Base-by-base conservation (phyloP, 2,329 filamentous ascomycete genomes). In the Fusarium phyllophilum region DNA sequence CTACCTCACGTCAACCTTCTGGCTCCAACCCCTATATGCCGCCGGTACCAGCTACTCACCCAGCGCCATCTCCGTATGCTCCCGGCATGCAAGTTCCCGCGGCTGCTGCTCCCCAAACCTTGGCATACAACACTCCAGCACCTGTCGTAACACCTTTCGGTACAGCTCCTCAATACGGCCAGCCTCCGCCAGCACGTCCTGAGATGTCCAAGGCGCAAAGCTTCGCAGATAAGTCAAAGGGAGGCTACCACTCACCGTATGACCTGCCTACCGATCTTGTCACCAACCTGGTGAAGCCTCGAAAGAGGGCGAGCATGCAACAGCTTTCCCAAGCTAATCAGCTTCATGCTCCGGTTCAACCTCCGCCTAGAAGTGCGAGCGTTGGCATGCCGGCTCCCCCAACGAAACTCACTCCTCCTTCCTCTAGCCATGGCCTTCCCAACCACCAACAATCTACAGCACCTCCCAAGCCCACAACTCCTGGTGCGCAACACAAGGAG, bases 211-310 rank as follows among this genome's bases (percentile, higher is more conserved):
- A 90, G 82, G 86, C 90, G 2, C 91, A 97, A 80, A 98, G 96
- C 82, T 99, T 97, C 82, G 94, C 89, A 11, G 93, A 96, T 81
- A 97, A 97, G 82, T 86, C 94, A 7, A 98, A 97, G 83, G 94
- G 94, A 63, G 95, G 96, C 13, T 99, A 99, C 81, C 89, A 92
- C 55, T 98, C 96, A 26, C 96, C 96, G 1, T 99, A 98, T 78
- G 97, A 99, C 83, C 86, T 99, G 26, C 96, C 96, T 8, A 94
- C 96, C 83, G 96, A 98, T 62, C 89, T 99, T 36, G 75, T 84
- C 42, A 78, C 72, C 33, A 79, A 77, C 10, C 69, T 78, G 22
- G 89, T 93, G 34, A 93, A 92, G 75, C 90, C 92, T 78, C 87
- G 91, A 81, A 92, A 93, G 85, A 86, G 92, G 59, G 81, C 85